Percentiles rank a stretch among this genome's conserved stretches.
Evolutionary conservation across 2,329 filamentous ascomycete genomes (phyloP).

Genomic region (Coniella vitis): DNA sequence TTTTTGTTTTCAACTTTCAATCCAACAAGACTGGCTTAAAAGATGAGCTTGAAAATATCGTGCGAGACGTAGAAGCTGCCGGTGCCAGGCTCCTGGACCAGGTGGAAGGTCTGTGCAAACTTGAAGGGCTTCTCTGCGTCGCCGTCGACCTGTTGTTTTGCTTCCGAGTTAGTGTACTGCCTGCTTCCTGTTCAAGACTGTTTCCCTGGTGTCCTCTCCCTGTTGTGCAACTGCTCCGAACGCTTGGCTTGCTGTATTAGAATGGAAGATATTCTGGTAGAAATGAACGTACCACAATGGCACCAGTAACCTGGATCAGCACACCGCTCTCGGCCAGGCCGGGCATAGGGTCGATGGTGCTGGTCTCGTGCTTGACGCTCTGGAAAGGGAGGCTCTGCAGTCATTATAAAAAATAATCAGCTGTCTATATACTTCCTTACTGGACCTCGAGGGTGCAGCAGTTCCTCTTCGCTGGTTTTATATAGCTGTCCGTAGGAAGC

Average conservation of each 20-base stretch:
- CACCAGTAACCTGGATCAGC: conserved; percentile 62
- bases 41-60: conserved; percentile 67
- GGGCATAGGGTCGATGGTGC: conserved; percentile 66
- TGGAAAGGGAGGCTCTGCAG: conserved; percentile 57
- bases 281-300: conserved; percentile 10
- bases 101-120: conserved; percentile 66
- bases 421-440: no score
- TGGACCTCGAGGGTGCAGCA: no score
- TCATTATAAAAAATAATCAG: neutral
- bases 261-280: no score
- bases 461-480: no score
- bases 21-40: conserved; percentile 25
- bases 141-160: conserved; percentile 51
- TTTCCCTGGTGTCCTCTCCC: conserved; percentile 26
- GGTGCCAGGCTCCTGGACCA: conserved; percentile 44
- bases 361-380: conserved; percentile 57
- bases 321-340: conserved; percentile 48
- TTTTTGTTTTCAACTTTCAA: neutral
- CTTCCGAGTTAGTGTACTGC: no score
- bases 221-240: conserved; percentile 34
- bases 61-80: conserved; percentile 67
- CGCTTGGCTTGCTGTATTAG: no score
- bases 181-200: no score
- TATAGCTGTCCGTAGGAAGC: no score
- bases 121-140: conserved; percentile 63